phyloP scores from a whole-genome alignment of 371 early-diverging fungal species.

The Choanephora cucurbitarum region DNA sequence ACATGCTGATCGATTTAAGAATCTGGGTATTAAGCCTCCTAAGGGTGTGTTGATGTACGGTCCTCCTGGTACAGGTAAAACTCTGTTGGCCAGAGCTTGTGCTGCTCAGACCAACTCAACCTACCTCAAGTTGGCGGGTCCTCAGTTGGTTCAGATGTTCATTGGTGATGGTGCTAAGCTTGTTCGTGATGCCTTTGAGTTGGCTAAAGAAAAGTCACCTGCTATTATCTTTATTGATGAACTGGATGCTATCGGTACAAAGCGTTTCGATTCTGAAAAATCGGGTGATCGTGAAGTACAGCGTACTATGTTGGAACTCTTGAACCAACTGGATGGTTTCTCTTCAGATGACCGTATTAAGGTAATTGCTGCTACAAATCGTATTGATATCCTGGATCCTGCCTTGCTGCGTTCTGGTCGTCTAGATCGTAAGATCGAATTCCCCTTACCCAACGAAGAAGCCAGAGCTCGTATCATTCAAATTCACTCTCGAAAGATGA shows the following conservation, averaged over 20 bases:
- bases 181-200: constrained; percentile 98
- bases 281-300: constrained; percentile 99
- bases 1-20: constrained; percentile 95
- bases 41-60: constrained; percentile 99
- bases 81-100: constrained; percentile 97
- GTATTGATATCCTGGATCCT: constrained; percentile 99
- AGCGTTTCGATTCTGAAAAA: constrained; percentile 98
- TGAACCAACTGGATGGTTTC: constrained; percentile 99
- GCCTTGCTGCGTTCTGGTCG: constrained; percentile 99
- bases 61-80: constrained; percentile 98
- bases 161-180: constrained; percentile 99
- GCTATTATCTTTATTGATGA: constrained; percentile 99
- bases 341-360: constrained; percentile 96
- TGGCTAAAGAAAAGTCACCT: constrained; percentile 99
- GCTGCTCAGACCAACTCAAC: constrained; percentile 98
- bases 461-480: constrained; percentile 98
- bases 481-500: constrained; percentile 99
- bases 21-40: constrained; percentile 97
- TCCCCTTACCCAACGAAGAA: constrained; percentile 98
- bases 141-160: constrained; percentile 99
- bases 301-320: constrained; percentile 99
- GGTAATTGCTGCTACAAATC: constrained; percentile 99
- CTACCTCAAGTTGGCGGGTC: constrained; percentile 97
- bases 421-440: constrained; percentile 99
- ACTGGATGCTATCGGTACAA: constrained; percentile 99